These are phyloP conservation scores for Artemisia tridentata DNA, from an alignment of 129 eudicot genomes.

Conservation along the genomic window DNA sequence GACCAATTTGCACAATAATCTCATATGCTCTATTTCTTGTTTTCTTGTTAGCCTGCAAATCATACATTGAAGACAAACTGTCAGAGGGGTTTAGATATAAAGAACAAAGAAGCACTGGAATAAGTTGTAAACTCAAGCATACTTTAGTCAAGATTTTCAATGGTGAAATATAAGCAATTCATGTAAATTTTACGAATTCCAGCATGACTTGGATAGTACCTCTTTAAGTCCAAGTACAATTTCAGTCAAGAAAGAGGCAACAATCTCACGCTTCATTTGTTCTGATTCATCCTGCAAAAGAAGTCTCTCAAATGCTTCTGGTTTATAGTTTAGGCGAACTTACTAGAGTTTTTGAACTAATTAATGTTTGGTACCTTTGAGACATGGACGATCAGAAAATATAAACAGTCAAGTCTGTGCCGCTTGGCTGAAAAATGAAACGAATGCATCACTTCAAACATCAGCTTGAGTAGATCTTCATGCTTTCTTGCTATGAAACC, in stretches of 20 bases:
- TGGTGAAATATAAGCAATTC: slow-evolving; percentile 11
- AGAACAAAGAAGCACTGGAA: neutral
- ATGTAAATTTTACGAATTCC: neutral
- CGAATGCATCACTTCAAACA: slow-evolving; percentile 83
- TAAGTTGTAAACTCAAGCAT: neutral
- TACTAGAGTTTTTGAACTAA: neutral
- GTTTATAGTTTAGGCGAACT: neutral
- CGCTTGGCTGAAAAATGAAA: slow-evolving; percentile 95
- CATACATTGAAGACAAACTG: neutral
- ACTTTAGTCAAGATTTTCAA: neutral
- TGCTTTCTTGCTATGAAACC: slow-evolving; percentile 69
- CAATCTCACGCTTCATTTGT: slow-evolving; percentile 51
- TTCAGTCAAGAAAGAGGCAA: slow-evolving; percentile 80
- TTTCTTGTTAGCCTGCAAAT: slow-evolving; percentile 73
- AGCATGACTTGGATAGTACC: slow-evolving; percentile 43
- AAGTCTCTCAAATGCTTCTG: neutral
- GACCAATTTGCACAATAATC: slow-evolving; percentile 88
- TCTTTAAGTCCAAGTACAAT: slow-evolving; percentile 90
- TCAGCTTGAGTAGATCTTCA: slow-evolving; percentile 59
- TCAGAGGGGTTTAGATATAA: neutral
- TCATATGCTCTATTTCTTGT: slow-evolving; percentile 98
- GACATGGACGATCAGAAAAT: slow-evolving; percentile 63
- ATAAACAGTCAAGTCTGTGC: slow-evolving; percentile 83
- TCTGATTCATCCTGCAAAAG: slow-evolving; percentile 58
- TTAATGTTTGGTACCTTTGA: slow-evolving; percentile 51